Conservation (phyloP, 495 filamentous ascomycete species). For the Lichina pygmaea region DNA sequence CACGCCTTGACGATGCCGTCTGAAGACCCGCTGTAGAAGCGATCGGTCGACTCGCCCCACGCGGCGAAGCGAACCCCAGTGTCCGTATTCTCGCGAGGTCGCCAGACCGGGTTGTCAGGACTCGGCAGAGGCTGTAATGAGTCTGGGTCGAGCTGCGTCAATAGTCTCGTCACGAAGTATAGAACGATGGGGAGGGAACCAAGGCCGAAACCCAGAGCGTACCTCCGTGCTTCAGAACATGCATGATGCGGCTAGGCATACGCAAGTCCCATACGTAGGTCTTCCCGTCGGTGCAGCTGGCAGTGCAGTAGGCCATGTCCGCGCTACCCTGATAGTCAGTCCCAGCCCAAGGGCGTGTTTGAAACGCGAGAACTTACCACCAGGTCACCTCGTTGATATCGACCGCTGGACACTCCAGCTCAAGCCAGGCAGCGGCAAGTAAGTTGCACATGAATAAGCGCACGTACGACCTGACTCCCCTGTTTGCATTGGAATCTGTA, state of each 20-base stretch:
- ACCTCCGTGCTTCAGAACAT: constrained; percentile 37
- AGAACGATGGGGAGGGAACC: neutral
- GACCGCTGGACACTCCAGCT: constrained; percentile 42
- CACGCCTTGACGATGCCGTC: constrained; percentile 73
- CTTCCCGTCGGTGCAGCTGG: constrained; percentile 59
- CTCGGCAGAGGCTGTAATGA: neutral
- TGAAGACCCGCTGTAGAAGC: constrained; percentile 72
- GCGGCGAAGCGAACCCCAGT: constrained; percentile 56
- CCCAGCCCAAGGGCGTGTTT: neutral
- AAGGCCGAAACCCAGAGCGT: neutral
- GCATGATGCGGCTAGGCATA: constrained; percentile 25
- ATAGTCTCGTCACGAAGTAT: neutral
- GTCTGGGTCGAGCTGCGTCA: neutral
- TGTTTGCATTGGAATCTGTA: constrained; percentile 10
- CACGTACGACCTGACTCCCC: constrained; percentile 20
- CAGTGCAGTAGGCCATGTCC: constrained; percentile 34
- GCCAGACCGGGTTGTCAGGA: neutral
- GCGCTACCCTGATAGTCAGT: neutral
- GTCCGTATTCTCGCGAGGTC: constrained; percentile 34
- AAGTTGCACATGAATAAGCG: constrained; percentile 12
- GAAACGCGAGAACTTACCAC: constrained; percentile 1
- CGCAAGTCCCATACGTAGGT: constrained; percentile 73
- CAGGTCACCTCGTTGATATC: constrained; percentile 72
- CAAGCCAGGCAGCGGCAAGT: constrained; percentile 17
- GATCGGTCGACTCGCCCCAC: constrained; percentile 43